A percentile compares a stretch with the other conserved stretches of the same genome.
phyloP scores from a whole-genome alignment of 306 rosid genomes.

The Corylus avellana region DNA sequence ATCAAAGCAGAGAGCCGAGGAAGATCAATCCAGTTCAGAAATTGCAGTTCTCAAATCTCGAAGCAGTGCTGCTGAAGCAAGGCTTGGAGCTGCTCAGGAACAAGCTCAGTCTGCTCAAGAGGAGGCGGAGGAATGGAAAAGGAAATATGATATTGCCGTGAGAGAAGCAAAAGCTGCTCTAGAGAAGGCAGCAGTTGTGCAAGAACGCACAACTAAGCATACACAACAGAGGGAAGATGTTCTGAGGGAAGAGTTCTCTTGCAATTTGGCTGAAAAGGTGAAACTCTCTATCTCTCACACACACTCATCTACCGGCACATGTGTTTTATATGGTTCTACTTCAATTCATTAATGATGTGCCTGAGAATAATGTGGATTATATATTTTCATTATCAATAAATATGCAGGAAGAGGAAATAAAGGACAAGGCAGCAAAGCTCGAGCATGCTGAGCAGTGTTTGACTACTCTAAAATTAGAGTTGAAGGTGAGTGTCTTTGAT shows the following conservation, averaged over 20 bases:
- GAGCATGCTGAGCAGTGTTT: conserved; percentile 81
- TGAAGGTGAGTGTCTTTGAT: conserved; percentile 64
- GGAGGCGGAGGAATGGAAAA: conserved; percentile 96
- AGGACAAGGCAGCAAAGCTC: conserved; percentile 62
- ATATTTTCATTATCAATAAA: conserved; percentile 25
- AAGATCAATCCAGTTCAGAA: conserved; percentile 76
- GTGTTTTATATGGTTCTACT: background rate
- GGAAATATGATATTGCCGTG: conserved; percentile 78
- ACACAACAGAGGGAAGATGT: conserved; percentile 88
- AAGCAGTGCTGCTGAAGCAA: conserved; percentile 87
- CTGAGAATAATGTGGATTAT: conserved; percentile 16
- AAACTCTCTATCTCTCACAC: conserved; percentile 1
- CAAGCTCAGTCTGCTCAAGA: conserved; percentile 93
- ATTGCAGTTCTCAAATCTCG: conserved; percentile 81
- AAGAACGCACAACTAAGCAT: conserved; percentile 76
- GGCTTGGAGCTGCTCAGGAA: conserved; percentile 87
- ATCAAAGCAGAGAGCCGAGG: conserved; percentile 80
- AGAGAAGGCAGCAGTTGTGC: conserved; percentile 81
- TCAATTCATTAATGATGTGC: background rate
- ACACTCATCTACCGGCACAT: background rate
- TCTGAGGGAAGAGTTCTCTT: conserved; percentile 79
- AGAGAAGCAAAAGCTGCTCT: conserved; percentile 88
- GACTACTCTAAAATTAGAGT: conserved; percentile 68
- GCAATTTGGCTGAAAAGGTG: conserved; percentile 79
- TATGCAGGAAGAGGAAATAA: conserved; percentile 79